These are phyloP conservation scores for Fraxinus dipetala DNA, from an alignment of 305 asterid species.

Conservation along the genomic window DNA sequence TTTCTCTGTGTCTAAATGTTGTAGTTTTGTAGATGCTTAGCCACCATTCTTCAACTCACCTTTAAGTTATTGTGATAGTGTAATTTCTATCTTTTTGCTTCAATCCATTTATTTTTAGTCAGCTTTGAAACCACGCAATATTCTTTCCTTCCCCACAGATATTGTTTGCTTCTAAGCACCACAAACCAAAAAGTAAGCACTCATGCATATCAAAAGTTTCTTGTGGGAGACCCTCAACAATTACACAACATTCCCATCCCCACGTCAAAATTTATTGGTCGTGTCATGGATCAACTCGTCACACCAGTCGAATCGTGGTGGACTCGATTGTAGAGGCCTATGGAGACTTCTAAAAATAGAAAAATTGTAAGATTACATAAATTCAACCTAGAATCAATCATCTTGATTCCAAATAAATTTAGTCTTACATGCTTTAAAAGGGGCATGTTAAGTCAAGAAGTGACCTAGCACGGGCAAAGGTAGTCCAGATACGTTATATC, in stretches of 20 bases:
- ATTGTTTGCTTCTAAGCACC: constrained; percentile 23
- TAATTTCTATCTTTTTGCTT: neutral
- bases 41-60: neutral
- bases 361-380: neutral
- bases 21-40: neutral
- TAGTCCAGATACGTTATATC: neutral
- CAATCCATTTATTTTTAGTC: neutral
- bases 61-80: neutral
- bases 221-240: constrained; percentile 23
- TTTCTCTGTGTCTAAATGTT: neutral
- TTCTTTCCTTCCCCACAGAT: constrained; percentile 37
- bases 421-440: neutral
- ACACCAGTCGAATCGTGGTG: neutral
- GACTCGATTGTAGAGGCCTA: neutral
- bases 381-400: neutral
- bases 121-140: constrained; percentile 24
- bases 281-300: neutral
- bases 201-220: constrained; percentile 34
- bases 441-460: neutral
- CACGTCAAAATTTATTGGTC: neutral
- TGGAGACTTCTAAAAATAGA: neutral
- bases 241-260: neutral
- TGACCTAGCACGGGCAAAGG: neutral
- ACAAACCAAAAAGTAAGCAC: constrained; percentile 43
- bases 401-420: neutral